Base-by-base conservation (phyloP, 2,329 filamentous ascomycete genomes). In the Phoma herbarum region DNA sequence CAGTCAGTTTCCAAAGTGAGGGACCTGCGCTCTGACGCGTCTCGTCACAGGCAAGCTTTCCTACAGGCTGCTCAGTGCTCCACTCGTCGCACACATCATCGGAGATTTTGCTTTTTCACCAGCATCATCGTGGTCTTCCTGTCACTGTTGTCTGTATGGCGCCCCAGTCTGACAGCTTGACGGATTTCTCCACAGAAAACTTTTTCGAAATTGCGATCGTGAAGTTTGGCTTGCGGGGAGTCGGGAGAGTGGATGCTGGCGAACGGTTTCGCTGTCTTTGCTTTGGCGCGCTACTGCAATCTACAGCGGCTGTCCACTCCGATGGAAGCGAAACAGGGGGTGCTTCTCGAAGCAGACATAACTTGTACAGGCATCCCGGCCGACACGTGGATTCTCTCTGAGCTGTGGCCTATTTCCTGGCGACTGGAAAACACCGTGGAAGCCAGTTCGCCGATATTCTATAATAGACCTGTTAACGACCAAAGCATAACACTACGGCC, bases 151-250 rank as follows among this genome's bases (percentile, higher is more conserved):
- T 62, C 55, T 56, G 53, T 59, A 49, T 47, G 31, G 44, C 55
- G 43, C 55, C 56, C 52, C 28, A 64, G 48, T 42, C 39, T 65
- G 63, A 59, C 63, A 63, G 54, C 55, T 61, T 48, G 57, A 63
- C 60, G 58, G 60, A 35, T 60, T 57, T 70, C 65, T 70, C 69
- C 68, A 72, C 61, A 64, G 63, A 68, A 70, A 69, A 72, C 57
- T 57, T 66, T 68, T 68, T 65, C 54, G 64, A 72, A 69, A 73
- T 72, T 71, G 51, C 65, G 42, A 64, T 67, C 39, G 57, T 65
- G 63, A 65, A 64, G 59, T 68, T 68, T 67, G 68, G 72, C 74
- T 62, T 74, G 71, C 73, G 75, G 74, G 74, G 74, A 77, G 72
- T 65, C 71, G 73, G 74, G 72, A 74, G 22, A 18, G 72, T 71